Base-by-base conservation (phyloP, 1,139 yeast species). In the Suhomyces guaymorum region DNA sequence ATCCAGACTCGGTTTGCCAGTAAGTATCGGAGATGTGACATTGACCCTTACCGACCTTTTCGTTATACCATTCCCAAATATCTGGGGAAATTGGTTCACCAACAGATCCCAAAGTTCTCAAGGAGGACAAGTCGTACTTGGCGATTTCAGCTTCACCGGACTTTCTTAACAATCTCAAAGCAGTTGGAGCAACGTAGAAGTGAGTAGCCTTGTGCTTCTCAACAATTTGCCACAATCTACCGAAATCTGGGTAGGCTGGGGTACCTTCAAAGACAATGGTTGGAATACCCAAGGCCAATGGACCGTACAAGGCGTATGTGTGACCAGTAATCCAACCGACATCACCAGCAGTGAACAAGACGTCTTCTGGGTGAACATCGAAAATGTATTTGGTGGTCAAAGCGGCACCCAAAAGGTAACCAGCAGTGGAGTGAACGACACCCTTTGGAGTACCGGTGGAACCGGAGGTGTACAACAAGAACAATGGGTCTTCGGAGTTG, bases 241-340 rank as follows among this genome's bases (percentile, higher is more conserved):
- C 95, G 57, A 80, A 90, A 60, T 88, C 88, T 55, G 98, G 98
- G 68, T 87, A 90, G 25, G 96, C 96, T 42, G 98, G 98, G 15
- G 98, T 92, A 46, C 97, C 96, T 71, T 92, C 98, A 55, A 92
- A 92, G 43, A 92, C 88, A 46, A 92, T 80, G 22, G 97, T 81
- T 36, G 97, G 85, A 39, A 88, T 82, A 62, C 98, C 98, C 39
- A 88, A 73, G 33, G 80, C 65, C 54, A 92, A 77, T 38, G 98
- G 97, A 46, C 97, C 97, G 60, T 92, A 92, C 43, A 90, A 72
- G 23, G 95, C 96, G 57, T 92, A 92, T 24, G 97, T 84, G 66
- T 92, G 98, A 52, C 98, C 98, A 26, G 98, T 92, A 59, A 92
- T 92, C 98, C 98, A 92, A 61, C 98, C 98, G 35, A 92, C 96